These are phyloP conservation scores for Orbilia oligospora DNA, from an alignment of 2,329 filamentous ascomycete genomes.

Conservation along the genomic window DNA sequence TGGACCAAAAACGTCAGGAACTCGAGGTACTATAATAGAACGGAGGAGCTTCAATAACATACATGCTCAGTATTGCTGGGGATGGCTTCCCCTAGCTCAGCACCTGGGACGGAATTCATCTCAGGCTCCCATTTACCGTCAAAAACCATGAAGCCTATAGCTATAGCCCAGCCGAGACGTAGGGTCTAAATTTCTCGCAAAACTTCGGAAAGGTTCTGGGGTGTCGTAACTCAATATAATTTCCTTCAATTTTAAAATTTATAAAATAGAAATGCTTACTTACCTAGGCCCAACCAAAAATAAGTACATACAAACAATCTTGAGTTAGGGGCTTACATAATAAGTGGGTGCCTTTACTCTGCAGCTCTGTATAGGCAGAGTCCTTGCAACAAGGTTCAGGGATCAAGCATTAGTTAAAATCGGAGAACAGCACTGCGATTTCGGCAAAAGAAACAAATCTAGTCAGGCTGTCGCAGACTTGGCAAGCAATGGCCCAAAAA, in stretches of 20 bases:
- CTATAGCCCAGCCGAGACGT: too few species aligned
- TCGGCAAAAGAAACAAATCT: conserved; percentile 21
- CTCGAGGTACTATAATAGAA: neutral
- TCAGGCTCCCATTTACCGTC: neutral
- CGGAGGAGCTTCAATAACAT: conserved; percentile 18
- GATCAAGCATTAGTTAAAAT: neutral
- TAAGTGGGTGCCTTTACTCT: too few species aligned
- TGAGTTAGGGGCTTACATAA: too few species aligned
- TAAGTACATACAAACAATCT: too few species aligned
- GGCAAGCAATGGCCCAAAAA: neutral
- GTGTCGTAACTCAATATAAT: too few species aligned
- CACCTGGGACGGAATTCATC: conserved; percentile 19
- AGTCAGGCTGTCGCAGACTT: conserved; percentile 20
- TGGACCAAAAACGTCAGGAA: neutral
- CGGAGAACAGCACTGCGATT: conserved; percentile 16
- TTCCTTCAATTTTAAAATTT: too few species aligned
- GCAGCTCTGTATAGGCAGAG: too few species aligned
- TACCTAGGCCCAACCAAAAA: too few species aligned
- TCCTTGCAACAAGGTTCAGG: conserved; percentile 1
- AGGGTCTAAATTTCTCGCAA: too few species aligned
- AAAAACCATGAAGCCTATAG: neutral
- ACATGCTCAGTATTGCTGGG: conserved; percentile 54
- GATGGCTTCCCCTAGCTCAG: conserved; percentile 41
- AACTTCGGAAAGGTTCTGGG: too few species aligned
- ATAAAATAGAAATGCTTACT: too few species aligned